Conservation (phyloP, 495 filamentous ascomycete species). For the Penicillium desertorum region DNA sequence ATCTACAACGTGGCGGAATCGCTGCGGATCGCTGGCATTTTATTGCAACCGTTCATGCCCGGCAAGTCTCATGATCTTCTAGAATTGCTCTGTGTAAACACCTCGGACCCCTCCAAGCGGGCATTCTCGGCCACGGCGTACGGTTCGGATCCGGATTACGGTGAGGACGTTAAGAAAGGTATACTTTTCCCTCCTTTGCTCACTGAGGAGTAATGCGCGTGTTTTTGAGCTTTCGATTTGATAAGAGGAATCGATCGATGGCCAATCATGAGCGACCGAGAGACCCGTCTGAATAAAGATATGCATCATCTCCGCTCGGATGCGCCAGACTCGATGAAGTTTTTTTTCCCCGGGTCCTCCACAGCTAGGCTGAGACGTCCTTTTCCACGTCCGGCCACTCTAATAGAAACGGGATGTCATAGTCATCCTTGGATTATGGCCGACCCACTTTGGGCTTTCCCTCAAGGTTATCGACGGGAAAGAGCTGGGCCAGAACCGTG, state of each 20-base stretch:
- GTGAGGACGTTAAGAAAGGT: conserved; percentile 50
- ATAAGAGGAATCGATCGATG: conserved; percentile 30
- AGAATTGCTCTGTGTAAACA: conserved; percentile 72
- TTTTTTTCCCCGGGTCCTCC: conserved; percentile 23
- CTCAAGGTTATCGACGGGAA: conserved; percentile 43
- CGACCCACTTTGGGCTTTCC: conserved; percentile 22
- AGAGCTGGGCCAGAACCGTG: conserved; percentile 28
- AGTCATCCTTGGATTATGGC: neutral
- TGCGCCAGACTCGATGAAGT: conserved; percentile 19
- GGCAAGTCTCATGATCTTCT: conserved; percentile 71
- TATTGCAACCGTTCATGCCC: conserved; percentile 91
- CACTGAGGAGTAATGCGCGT: conserved; percentile 42
- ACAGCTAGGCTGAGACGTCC: conserved; percentile 20
- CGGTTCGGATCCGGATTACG: conserved; percentile 68
- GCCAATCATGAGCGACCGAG: conserved; percentile 25
- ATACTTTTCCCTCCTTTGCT: conserved; percentile 57
- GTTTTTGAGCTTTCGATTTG: conserved; percentile 29
- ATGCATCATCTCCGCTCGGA: conserved; percentile 28
- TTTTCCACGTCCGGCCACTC: conserved; percentile 11
- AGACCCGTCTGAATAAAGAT: conserved; percentile 21
- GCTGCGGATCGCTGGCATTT: conserved; percentile 76
- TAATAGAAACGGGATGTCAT: conserved; percentile 24
- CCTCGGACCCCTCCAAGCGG: conserved; percentile 41
- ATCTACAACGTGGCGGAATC: conserved; percentile 74
- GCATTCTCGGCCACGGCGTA: conserved; percentile 56